Evolutionary conservation across 495 filamentous ascomycete species (phyloP).

Genomic region (Penicillium bialowiezense): DNA sequence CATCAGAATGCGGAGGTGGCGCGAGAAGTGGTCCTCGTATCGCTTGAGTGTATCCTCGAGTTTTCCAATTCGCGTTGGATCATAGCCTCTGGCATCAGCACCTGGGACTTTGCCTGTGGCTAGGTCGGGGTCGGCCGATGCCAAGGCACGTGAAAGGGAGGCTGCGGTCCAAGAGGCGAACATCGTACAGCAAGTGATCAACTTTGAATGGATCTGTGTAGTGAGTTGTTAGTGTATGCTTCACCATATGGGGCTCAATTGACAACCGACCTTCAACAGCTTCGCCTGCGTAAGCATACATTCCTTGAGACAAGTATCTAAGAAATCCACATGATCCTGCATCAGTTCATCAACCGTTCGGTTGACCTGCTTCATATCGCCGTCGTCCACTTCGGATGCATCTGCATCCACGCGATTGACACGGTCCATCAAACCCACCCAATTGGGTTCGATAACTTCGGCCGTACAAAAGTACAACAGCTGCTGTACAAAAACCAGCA

Average conservation of each 20-base stretch:
- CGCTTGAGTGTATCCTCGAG: conserved; percentile 79
- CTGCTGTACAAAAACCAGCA: conserved; percentile 97
- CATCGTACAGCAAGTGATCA: conserved; percentile 87
- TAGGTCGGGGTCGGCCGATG: conserved; percentile 73
- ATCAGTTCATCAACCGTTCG: conserved; percentile 95
- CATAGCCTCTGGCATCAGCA: conserved; percentile 42
- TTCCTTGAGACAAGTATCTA: conserved; percentile 96
- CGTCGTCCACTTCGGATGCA: conserved; percentile 46
- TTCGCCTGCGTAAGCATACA: conserved; percentile 98
- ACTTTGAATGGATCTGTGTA: conserved; percentile 84
- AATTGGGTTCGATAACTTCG: conserved; percentile 97
- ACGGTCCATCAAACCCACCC: conserved; percentile 84
- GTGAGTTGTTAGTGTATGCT: conserved; percentile 17
- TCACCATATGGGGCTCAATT: background rate
- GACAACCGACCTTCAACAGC: conserved; percentile 69
- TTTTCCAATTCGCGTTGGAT: conserved; percentile 67
- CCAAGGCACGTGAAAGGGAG: conserved; percentile 71
- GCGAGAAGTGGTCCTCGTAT: conserved; percentile 88
- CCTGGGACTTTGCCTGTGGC: conserved; percentile 39
- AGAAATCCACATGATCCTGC: conserved; percentile 98
- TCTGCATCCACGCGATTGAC: conserved; percentile 63
- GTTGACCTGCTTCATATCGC: conserved; percentile 53
- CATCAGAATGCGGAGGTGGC: conserved; percentile 86
- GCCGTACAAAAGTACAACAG: conserved; percentile 93
- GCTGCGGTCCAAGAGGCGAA: conserved; percentile 83